Percentiles rank a stretch among this genome's conserved stretches.
Conservation (phyloP, 139 green algal species). For the Monoraphidium neglectum region DNA sequence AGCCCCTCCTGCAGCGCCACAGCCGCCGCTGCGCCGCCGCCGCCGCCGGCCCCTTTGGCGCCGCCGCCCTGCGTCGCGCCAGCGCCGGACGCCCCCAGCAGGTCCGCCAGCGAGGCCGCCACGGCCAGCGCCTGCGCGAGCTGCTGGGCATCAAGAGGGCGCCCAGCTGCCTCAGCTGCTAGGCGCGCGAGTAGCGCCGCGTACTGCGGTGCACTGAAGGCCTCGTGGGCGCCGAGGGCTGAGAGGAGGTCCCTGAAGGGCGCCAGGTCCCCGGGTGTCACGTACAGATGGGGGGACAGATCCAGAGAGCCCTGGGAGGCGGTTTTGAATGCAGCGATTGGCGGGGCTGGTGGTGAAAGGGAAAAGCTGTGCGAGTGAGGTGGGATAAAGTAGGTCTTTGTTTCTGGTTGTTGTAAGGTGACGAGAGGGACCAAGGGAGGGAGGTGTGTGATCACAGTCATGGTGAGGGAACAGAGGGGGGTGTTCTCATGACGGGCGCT, state of each 20-base stretch:
- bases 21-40: slow-evolving; percentile 13
- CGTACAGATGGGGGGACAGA: slow-evolving; percentile 70
- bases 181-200: slow-evolving; percentile 45
- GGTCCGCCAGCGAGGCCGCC: slow-evolving; percentile 35
- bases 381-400: too few relatives aligned
- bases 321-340: background rate
- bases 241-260: slow-evolving; percentile 70
- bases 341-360: background rate
- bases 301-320: slow-evolving; percentile 60
- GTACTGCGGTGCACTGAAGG: slow-evolving; percentile 66
- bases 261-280: slow-evolving; percentile 67
- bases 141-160: slow-evolving; percentile 37
- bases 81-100: slow-evolving; percentile 22
- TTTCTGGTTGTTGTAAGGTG: too few relatives aligned
- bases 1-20: slow-evolving; percentile 24
- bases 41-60: slow-evolving; percentile 25
- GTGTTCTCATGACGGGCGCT: too few relatives aligned
- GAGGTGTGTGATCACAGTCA: too few relatives aligned
- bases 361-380: background rate
- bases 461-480: too few relatives aligned
- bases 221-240: slow-evolving; percentile 56
- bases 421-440: too few relatives aligned
- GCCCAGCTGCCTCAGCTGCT: slow-evolving; percentile 1
- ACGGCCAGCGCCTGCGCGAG: slow-evolving; percentile 61
- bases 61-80: slow-evolving; percentile 33